Conservation (phyloP, 1,139 yeast species). For the Scheffersomyces illinoinensis region DNA sequence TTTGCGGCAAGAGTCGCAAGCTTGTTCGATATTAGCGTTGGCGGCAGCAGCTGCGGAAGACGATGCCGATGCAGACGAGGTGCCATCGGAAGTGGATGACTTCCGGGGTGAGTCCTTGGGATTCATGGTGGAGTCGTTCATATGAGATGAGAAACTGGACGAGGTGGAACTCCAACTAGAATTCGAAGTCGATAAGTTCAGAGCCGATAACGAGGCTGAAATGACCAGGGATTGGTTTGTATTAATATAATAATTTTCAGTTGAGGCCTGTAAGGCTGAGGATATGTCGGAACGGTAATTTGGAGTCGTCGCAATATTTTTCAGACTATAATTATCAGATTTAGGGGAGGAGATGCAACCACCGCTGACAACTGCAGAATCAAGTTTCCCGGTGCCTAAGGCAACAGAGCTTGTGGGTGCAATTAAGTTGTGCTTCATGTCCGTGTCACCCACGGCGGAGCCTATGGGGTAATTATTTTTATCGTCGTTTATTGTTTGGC, state of each 20-base stretch:
- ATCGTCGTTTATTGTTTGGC: not conserved
- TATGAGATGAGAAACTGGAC: not conserved
- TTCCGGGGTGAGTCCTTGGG: not conserved
- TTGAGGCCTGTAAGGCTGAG: not conserved
- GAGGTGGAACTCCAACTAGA: not conserved
- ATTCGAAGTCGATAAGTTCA: not conserved
- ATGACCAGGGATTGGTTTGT: not conserved
- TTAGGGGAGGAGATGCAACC: not conserved
- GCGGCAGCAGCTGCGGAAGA: not conserved
- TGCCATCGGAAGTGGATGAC: not conserved
- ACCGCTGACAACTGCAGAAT: not conserved
- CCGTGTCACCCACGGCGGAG: not conserved
- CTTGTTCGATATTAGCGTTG: constrained; percentile 38
- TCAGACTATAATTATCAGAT: not conserved
- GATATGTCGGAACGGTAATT: not conserved
- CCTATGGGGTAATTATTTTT: not conserved
- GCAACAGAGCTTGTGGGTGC: not conserved
- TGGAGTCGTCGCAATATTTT: not conserved
- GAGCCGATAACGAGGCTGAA: not conserved
- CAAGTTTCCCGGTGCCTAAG: not conserved
- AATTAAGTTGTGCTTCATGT: not conserved
- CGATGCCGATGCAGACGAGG: not conserved
- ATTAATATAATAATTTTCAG: not conserved
- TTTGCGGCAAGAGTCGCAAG: constrained; percentile 61
- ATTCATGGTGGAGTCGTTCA: not conserved